phyloP scores from a whole-genome alignment of 2,329 filamentous ascomycete genomes.

The Simplicillium sp. region DNA sequence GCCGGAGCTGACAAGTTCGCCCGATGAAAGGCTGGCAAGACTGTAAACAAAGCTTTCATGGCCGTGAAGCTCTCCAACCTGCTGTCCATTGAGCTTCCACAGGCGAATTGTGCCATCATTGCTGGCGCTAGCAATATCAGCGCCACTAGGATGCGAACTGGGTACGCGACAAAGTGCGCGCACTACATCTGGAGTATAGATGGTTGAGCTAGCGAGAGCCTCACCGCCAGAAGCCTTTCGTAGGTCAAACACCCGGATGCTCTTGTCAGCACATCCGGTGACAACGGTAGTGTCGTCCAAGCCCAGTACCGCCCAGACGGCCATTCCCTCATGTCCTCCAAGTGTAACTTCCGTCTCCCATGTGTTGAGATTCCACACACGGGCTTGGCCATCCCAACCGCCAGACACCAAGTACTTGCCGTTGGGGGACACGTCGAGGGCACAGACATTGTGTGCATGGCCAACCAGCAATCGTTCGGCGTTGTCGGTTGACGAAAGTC shows the following conservation, averaged over 20 bases:
- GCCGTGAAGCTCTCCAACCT: conserved; percentile 69
- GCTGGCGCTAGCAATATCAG: conserved; percentile 88
- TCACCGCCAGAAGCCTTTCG: conserved; percentile 46
- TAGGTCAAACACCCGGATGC: conserved; percentile 75
- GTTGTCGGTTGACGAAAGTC: conserved; percentile 58
- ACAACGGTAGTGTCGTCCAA: conserved; percentile 73
- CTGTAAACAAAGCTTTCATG: conserved; percentile 96
- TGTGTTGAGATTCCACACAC: conserved; percentile 75
- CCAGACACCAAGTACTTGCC: conserved; percentile 76
- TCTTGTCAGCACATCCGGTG: conserved; percentile 87
- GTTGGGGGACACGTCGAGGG: conserved; percentile 67
- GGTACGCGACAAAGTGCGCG: conserved; percentile 82
- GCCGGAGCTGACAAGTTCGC: conserved; percentile 82
- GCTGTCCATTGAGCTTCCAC: conserved; percentile 73
- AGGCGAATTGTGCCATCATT: conserved; percentile 86
- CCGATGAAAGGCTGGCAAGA: conserved; percentile 65
- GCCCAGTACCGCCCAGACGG: conserved; percentile 86
- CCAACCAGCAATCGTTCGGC: conserved; percentile 81
- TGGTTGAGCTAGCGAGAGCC: conserved; percentile 41
- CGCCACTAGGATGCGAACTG: conserved; percentile 64
- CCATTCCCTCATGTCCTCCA: conserved; percentile 61
- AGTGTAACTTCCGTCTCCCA: conserved; percentile 72
- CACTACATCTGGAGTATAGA: conserved; percentile 70
- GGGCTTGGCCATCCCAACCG: conserved; percentile 84
- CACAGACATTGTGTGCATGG: conserved; percentile 80